Conservation (phyloP, 306 rosid species). For the Rosa multiflora region DNA sequence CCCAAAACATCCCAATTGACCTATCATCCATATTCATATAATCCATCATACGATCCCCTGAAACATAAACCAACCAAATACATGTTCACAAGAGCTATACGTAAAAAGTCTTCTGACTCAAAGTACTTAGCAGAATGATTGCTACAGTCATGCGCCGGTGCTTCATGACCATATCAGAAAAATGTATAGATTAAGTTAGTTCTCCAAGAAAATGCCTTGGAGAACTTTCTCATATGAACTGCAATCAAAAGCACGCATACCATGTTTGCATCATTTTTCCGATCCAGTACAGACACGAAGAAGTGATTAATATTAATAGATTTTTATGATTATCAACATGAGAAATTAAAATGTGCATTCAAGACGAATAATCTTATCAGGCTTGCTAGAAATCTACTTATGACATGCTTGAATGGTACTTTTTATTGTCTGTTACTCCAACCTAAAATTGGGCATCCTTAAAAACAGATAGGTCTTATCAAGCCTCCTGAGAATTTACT, state of each 20-base stretch:
- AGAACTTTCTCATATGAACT: neutral
- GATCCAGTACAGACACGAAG: neutral
- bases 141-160: neutral
- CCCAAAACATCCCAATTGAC: constrained; percentile 99
- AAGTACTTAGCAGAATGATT: constrained; percentile 11
- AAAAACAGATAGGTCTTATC: too few relatives aligned
- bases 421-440: neutral
- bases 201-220: neutral
- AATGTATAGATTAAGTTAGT: neutral
- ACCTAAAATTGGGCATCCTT: neutral
- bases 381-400: neutral
- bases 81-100: neutral
- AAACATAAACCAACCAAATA: constrained; percentile 10
- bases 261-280: neutral
- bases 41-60: constrained; percentile 94
- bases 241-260: neutral
- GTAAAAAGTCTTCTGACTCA: neutral
- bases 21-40: constrained; percentile 98
- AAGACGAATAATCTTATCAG: neutral
- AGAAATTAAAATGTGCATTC: neutral
- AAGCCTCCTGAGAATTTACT: too few relatives aligned
- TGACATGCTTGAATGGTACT: neutral
- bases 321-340: neutral
- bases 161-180: neutral
- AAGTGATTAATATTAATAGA: neutral